Conservation (phyloP, 768 basidiomycete species). For the Cystobasidium ongulense region DNA sequence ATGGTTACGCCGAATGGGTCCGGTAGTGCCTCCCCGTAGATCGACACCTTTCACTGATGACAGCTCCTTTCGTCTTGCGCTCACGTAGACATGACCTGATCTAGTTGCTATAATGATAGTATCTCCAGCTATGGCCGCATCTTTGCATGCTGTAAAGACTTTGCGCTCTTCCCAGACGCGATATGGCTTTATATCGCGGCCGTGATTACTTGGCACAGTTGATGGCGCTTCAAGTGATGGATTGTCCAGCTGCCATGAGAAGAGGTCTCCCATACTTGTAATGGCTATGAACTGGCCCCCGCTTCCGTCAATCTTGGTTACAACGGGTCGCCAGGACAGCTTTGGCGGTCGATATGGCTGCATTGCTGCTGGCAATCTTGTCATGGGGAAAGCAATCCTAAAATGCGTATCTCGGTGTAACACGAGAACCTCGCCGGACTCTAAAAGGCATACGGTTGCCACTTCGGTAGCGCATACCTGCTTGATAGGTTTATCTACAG, state of each 20-base stretch:
- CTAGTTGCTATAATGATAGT: conserved; percentile 86
- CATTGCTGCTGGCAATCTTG: conserved; percentile 67
- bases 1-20: conserved; percentile 40
- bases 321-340: conserved; percentile 59
- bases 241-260: conserved; percentile 58
- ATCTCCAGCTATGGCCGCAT: conserved; percentile 79
- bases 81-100: conserved; percentile 87
- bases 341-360: conserved; percentile 72
- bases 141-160: conserved; percentile 75
- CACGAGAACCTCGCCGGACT: conserved; percentile 71
- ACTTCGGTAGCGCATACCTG: conserved; percentile 70
- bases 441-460: conserved; percentile 70
- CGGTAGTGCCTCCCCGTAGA: background rate
- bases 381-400: conserved; percentile 72
- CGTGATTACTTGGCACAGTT: background rate
- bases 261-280: conserved; percentile 80
- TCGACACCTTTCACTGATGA: conserved; percentile 23
- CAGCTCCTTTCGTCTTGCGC: conserved; percentile 54
- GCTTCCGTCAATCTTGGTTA: conserved; percentile 68
- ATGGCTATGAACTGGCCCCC: conserved; percentile 76
- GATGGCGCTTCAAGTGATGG: conserved; percentile 29
- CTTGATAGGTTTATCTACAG: conserved; percentile 61
- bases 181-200: conserved; percentile 56
- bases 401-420: conserved; percentile 67
- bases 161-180: conserved; percentile 82